These are phyloP conservation scores for Acacia concinna DNA, from an alignment of 331 rosid species.

Conservation along the genomic window DNA sequence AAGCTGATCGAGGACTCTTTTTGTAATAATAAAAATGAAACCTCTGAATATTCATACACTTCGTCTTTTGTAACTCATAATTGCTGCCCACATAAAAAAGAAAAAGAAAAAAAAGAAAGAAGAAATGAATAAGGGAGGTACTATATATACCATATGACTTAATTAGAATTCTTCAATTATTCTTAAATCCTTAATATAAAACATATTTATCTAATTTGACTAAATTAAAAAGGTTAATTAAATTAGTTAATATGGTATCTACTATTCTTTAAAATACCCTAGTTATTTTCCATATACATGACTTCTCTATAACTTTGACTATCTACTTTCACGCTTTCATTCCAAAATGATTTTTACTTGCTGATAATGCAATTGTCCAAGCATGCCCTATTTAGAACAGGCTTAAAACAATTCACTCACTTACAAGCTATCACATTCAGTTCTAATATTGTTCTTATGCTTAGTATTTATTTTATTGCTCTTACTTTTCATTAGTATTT, in stretches of 20 bases:
- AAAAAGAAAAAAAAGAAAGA: too few species aligned
- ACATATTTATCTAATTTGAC: too few species aligned
- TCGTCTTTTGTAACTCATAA: not conserved
- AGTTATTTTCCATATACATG: not conserved
- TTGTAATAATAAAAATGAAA: not conserved
- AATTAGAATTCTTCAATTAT: too few species aligned
- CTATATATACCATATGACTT: too few species aligned
- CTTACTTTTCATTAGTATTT: not conserved
- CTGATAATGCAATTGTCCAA: not conserved
- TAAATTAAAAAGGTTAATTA: too few species aligned
- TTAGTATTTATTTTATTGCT: not conserved
- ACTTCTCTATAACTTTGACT: not conserved
- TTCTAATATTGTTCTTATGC: not conserved
- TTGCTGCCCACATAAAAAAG: not conserved
- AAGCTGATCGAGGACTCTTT: not conserved
- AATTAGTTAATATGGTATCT: too few species aligned
- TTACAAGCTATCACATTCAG: not conserved
- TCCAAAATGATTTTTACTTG: not conserved
- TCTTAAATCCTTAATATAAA: too few species aligned
- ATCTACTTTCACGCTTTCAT: not conserved
- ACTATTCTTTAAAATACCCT: too few species aligned
- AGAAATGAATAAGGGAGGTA: not conserved
- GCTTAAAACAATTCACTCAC: not conserved
- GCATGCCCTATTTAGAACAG: not conserved
- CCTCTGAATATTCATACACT: not conserved